Base-by-base conservation (phyloP, 2,329 filamentous ascomycete genomes). In the Colletotrichum eleusines region DNA sequence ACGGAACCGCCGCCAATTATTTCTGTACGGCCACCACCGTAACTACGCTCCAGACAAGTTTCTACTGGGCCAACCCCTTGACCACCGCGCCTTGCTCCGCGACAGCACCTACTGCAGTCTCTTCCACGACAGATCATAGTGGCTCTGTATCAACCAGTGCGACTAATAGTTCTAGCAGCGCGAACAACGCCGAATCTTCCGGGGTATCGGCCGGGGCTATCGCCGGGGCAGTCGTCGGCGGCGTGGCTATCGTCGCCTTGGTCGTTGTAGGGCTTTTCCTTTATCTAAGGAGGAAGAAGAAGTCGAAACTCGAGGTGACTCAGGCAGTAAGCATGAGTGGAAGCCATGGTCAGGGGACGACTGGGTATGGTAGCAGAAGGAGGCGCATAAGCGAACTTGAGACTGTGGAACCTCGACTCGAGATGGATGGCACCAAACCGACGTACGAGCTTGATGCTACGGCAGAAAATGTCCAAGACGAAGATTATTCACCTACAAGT, bases 1-100 rank as follows among this genome's bases (percentile, higher is more conserved):
- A 60, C 12, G 57, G 57, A 14, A 60, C 57, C 20, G 57, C 42
- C 42, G 57, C 42, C 42, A 23, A 60, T 28, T 60, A 60, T 16
- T 48, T 60, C 5, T 60, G 57, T 5, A 60, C 57, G 6, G 20
- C 57, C 11, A 48, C 28, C 28, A 48, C 40, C 20, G 11, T 48
- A 14, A 46, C 42, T 5, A 60, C 57, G 2, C 57, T 60, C 40
- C 40, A 46, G 57, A 42, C 40, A 6, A 60, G 42, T 14, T 48
- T 33, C 28, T 60, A 48, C 26, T 60, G 42, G 57, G 57, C 57
- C 1, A 11, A 35, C 8, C 16, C 42, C 0, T 7, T 60, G 2
- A 60, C 18, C 2, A 60, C 57, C 11, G 12, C 40, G 5, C 11
- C 42, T 3, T 60, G 57, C 7, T 60, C 57, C 14, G 18, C 42